Evolutionary conservation across 805 yeast species (phyloP), one percentile per base, ranked within the genome.

Genomic region (Kodamaea laetipori): DNA sequence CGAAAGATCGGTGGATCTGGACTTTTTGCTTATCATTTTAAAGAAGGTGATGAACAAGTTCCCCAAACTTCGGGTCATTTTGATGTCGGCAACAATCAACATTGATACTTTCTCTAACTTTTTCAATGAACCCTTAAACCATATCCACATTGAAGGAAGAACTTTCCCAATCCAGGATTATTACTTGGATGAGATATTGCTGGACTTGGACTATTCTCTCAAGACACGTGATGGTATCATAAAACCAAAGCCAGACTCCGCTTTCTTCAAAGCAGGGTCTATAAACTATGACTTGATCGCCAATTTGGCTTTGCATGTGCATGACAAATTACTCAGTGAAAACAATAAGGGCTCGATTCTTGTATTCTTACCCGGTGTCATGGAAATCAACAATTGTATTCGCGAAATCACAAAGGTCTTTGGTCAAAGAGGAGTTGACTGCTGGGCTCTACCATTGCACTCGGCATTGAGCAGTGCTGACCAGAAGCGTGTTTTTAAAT

Each of bases 11-110:
- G 79, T 90, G 44, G 98, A 92, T 55, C 81, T 90, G 47, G 98
- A 92, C 62, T 81, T 90, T 44, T 69, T 92, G 28, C 69, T 92
- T 41, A 87, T 90, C 41, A 75, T 92, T 37, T 67, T 92, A 48
- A 90, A 87, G 54, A 75, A 74, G 28, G 66, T 89, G 4, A 54
- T 82, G 50, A 56, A 64, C 8, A 73, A 70, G 38, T 74, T 66
- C 41, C 77, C 78, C 0, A 74, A 79, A 0, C 59, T 90, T 45
- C 85, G 81, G 54, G 71, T 92, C 24, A 74, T 92, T 7, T 71
- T 94, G 39, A 92, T 94, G 97, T 86, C 96, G 58, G 98, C 98
- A 3, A 92, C 98, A 0, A 90, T 92, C 33, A 86, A 88, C 55
- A 76, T 83, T 1, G 72, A 73, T 7, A 71, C 77, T 32, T 92